Conservation (phyloP, 2,329 filamentous ascomycete species). For the Gremmenia infestans region DNA sequence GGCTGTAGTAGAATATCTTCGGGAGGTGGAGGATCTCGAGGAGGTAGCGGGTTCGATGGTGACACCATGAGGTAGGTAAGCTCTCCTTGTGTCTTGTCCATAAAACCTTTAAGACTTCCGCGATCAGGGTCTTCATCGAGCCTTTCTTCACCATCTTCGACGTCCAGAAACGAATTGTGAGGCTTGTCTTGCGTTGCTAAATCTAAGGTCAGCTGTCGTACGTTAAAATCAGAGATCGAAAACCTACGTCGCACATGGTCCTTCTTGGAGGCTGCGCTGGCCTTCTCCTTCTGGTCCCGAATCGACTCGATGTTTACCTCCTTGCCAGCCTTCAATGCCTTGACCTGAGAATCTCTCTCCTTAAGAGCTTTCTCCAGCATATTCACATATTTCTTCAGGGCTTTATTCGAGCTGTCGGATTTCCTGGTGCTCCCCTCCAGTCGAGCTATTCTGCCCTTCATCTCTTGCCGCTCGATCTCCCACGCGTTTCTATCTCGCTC, state of each 20-base stretch:
- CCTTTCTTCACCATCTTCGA: slow-evolving; percentile 39
- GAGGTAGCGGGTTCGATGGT: slow-evolving; percentile 59
- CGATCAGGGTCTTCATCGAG: slow-evolving; percentile 36
- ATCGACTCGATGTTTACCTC: slow-evolving; percentile 34
- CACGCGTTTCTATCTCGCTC: slow-evolving; percentile 96
- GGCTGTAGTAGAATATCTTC: slow-evolving; percentile 53
- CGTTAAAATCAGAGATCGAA: not conserved
- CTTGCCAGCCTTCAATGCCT: slow-evolving; percentile 43
- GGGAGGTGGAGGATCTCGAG: slow-evolving; percentile 57
- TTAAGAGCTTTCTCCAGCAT: slow-evolving; percentile 86
- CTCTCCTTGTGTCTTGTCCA: slow-evolving; percentile 60
- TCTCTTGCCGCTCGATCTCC: slow-evolving; percentile 98
- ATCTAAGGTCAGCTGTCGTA: slow-evolving; percentile 1
- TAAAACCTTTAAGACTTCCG: slow-evolving; percentile 53
- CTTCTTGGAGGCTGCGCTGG: slow-evolving; percentile 48
- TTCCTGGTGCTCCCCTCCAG: slow-evolving; percentile 86
- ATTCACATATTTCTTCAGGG: slow-evolving; percentile 81
- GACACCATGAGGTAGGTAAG: slow-evolving; percentile 66
- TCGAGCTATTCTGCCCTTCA: slow-evolving; percentile 94
- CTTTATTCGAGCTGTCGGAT: slow-evolving; percentile 82
- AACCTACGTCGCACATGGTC: slow-evolving; percentile 52
- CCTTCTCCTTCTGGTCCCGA: slow-evolving; percentile 41
- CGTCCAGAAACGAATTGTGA: slow-evolving; percentile 37
- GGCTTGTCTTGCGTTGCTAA: slow-evolving; percentile 22
- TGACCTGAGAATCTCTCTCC: slow-evolving; percentile 70